Evolutionary conservation across 2,329 filamentous ascomycete species (phyloP), one percentile per base, ranked within the genome.

Genomic region (Penicillium sp.): DNA sequence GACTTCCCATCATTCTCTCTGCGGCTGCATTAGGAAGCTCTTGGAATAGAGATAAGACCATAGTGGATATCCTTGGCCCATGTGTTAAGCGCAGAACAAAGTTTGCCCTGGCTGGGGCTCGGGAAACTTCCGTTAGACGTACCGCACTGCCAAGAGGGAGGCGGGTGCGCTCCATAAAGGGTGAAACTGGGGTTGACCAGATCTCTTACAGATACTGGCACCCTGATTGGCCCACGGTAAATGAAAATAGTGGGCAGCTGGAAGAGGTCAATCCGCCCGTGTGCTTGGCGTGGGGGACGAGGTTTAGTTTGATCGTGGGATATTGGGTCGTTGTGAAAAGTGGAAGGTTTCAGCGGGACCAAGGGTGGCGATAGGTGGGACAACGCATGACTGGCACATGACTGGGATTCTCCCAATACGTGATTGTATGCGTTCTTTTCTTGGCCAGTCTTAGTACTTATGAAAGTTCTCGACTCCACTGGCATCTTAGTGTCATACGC

Each of bases 71-170:
- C 35, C 49, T 8, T 7, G 49, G 13, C 35, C n/a, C 35, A 35
- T 33, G 43, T 16, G 37, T 33, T 38, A 56, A 56, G 42, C 54
- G 48, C 37, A n/a, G 43, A 48, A 54, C 11, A 48, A 22, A 42
- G n/a, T 26, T 42, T 52, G 16, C 25, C 16, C 16, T 30, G 56
- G 28, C 56, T 33, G 22, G 49, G 54, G 51, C 26, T 62, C 60
- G 60, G 60, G 16, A 33, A 62, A 62, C 19, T 43, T 62, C 60
- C 60, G 60, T 2, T 13, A 37, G 45, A 28, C n/a, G 42, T 59
- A 45, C 37, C 37, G 37, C 56, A 26, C 30, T 5, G 57, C 58
- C 58, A 60, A 56, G 52, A 19, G 35, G 45, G 38, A 42, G 28
- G 30, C 49, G 10, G 26, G 48, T 26, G 25, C n/a, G 38, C 19